Evolutionary conservation across 2,329 filamentous ascomycete genomes (phyloP), one percentile per base, ranked within the genome.

Genomic region (Colletotrichum destructivum): DNA sequence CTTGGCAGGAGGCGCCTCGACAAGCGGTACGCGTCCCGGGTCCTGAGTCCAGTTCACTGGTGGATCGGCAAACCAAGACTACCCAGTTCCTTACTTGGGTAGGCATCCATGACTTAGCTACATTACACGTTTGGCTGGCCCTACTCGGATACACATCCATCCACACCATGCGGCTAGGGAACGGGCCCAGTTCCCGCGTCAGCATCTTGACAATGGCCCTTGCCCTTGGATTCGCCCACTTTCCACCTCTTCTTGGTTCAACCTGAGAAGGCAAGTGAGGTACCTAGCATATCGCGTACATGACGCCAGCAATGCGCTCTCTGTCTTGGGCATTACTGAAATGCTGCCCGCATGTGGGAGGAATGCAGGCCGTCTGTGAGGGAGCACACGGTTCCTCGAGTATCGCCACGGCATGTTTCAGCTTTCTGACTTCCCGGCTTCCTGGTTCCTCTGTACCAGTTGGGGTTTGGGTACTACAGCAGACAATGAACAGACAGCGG

Each of bases 321-420:
- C 42, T 46, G 44, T 15, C 44, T 8, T 46, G 44, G 44, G 44
- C 31, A 31, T 31, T 31, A 31, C 44, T 15, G 44, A 12, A 46
- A 18, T 52, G 49, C 49, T 21, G 26, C 35, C 7, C 47, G 31
- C 40, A 35, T 69, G 55, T 61, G 55, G 42, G 46, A 70, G 40
- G 35, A 38, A 51, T 44, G 40, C 44, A 38, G n/a, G 38, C 51
- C 42, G 47, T 62, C 31, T 38, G 31, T 56, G 42, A 68, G 66
- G 40, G 26, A 12, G 13, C n/a, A 57, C 62, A 69, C 68, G 56
- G 51, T 62, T 59, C 56, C 38, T 38, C 9, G 35, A 67, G 42
- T 71, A n/a, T 16, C 44, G 68, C 67, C 68, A 49, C 46, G 46
- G 47, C 46, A 57, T 57, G 68, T 71, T 71, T 71, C 68, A 68